A percentile compares a stretch with the other conserved stretches of the same genome.
Evolutionary conservation across 441 rosid species (phyloP).

Genomic region (Raphanus hybrid): DNA sequence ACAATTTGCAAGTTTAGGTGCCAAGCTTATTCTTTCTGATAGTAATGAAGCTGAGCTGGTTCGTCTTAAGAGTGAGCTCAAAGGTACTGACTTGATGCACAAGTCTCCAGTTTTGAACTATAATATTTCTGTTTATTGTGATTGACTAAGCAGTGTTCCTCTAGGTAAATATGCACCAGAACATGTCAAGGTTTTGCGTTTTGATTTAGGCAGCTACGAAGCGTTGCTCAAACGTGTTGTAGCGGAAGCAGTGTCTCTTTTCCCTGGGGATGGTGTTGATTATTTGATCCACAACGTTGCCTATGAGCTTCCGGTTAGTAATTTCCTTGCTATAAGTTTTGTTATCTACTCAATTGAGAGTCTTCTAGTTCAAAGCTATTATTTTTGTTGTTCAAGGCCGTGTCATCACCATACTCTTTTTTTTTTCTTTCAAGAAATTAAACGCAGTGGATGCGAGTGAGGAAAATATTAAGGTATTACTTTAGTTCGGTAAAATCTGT

Average conservation of each 20-base stretch:
- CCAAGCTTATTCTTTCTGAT: slow-evolving; percentile 88
- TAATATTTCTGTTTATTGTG: slow-evolving; percentile 17
- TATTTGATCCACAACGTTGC: slow-evolving; percentile 93
- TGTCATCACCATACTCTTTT: slow-evolving; percentile 5
- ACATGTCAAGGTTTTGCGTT: slow-evolving; percentile 73
- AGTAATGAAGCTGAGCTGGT: slow-evolving; percentile 73
- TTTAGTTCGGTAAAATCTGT: background rate
- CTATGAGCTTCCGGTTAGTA: slow-evolving; percentile 83
- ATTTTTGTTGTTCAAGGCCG: slow-evolving; percentile 5
- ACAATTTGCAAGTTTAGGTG: slow-evolving; percentile 81
- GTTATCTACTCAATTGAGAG: background rate
- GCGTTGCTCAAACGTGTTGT: slow-evolving; percentile 66
- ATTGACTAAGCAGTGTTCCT: slow-evolving; percentile 3
- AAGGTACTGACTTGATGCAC: slow-evolving; percentile 47
- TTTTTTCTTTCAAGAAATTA: slow-evolving; percentile 56
- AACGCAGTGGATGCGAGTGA: slow-evolving; percentile 58
- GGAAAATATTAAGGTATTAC: slow-evolving; percentile 81
- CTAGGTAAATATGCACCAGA: slow-evolving; percentile 83
- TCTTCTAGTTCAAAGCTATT: background rate
- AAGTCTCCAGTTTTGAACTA: background rate
- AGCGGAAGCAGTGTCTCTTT: slow-evolving; percentile 70
- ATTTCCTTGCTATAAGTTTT: background rate
- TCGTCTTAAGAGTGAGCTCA: slow-evolving; percentile 73
- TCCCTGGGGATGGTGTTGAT: slow-evolving; percentile 71
- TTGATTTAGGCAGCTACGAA: slow-evolving; percentile 85